Evolutionary conservation across 1,139 yeast genomes (phyloP), one percentile per base, ranked within the genome.

Genomic region (Petasospora fabianii): DNA sequence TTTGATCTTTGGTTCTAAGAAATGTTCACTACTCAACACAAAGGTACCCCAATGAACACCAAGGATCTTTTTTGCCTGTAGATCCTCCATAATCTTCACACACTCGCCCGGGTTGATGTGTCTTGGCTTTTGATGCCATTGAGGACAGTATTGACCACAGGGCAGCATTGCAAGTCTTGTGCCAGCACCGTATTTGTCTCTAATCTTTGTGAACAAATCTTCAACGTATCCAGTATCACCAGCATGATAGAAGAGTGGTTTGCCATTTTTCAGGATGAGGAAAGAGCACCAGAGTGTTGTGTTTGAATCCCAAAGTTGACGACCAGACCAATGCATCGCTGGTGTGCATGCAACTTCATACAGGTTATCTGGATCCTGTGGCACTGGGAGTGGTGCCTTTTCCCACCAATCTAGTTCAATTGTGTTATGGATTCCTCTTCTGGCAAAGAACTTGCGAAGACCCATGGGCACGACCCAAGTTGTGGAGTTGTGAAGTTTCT

Each of bases 31-130:
- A 58, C 95, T 84, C 47, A 90, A 65, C 30, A 86, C 81, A 63
- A 87, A 90, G 0, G 97, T 90, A 1, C 97, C 97, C 95, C 96
- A 90, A 60, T 90, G 97, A 24, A 90, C 85, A 1, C 97, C 97
- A 46, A 84, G 75, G 65, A 85, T 76, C 50, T 72, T 76, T 39
- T 69, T 61, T 4, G 85, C 79, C 3, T 71, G 65, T 39, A 86
- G 54, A 49, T 83, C 86, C 13, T 70, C 59, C 72, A 81, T 80
- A 4, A 88, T 80, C 47, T 75, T 66, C 3, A 85, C 50, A 6
- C 92, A 80, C 54, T 90, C 97, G 32, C 66, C 68, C 0, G 97
- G 97, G 31, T 82, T 80, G 32, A 83, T 84, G 56, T 90, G 97
- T 49, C 96, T 74, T 6, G 96, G 95, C 42, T 76, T 75, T 54